These are phyloP conservation scores for Nemania sp. DNA, from an alignment of 2,329 filamentous ascomycete genomes.

Conservation along the genomic window DNA sequence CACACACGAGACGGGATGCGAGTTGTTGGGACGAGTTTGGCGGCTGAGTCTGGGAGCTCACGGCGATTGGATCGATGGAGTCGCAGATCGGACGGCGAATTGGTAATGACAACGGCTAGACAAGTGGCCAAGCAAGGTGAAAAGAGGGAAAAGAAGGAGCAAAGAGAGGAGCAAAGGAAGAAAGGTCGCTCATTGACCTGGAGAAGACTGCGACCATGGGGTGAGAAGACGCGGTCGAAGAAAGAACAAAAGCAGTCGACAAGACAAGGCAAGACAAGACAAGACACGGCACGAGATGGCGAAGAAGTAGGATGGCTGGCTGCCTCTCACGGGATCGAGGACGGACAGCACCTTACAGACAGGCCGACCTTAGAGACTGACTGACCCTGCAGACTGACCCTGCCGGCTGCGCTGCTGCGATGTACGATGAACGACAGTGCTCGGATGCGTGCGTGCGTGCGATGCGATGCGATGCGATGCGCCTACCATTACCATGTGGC, in stretches of 20 bases:
- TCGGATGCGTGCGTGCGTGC: too few species aligned
- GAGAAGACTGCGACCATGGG: constrained; percentile 1
- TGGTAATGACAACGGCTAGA: constrained; percentile 9
- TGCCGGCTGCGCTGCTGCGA: too few species aligned
- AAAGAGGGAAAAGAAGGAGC: background rate
- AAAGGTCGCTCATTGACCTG: background rate
- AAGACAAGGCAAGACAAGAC: too few species aligned
- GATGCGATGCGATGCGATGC: too few species aligned
- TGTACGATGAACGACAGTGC: too few species aligned
- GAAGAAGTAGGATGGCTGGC: too few species aligned
- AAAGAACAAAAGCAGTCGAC: constrained; percentile 6
- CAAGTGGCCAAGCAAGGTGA: background rate
- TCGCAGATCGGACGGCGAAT: constrained; percentile 4
- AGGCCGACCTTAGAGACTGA: too few species aligned
- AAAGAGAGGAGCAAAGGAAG: constrained; percentile 6
- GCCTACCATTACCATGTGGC: too few species aligned
- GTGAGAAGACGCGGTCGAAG: background rate
- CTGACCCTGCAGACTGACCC: too few species aligned
- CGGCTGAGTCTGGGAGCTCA: constrained; percentile 1
- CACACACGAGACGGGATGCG: background rate
- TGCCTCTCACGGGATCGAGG: too few species aligned
- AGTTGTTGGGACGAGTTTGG: background rate
- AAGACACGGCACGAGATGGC: background rate
- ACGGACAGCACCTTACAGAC: too few species aligned
- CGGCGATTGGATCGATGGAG: constrained; percentile 2